These are phyloP conservation scores for Penicillium diatomitis DNA, from an alignment of 495 filamentous ascomycete species.

Conservation along the genomic window DNA sequence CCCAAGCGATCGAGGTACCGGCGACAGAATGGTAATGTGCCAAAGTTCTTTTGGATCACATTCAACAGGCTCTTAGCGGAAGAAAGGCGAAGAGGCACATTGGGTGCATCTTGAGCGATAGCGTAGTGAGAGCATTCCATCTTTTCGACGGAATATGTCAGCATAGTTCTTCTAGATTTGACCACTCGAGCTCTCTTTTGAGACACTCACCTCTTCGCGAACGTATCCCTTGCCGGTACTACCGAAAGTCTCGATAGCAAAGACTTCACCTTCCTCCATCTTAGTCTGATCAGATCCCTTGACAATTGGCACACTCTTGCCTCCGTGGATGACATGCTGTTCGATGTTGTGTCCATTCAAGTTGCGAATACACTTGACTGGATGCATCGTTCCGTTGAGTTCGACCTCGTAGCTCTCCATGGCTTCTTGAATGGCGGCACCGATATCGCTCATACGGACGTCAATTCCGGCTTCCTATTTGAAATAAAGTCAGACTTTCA, in stretches of 20 bases:
- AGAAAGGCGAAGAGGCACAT: constrained; percentile 56
- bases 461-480: constrained; percentile 50
- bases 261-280: constrained; percentile 93
- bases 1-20: constrained; percentile 80
- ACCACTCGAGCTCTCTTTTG: not conserved
- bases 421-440: constrained; percentile 54
- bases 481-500: constrained; percentile 13
- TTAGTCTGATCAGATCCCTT: constrained; percentile 71
- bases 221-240: constrained; percentile 85
- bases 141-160: constrained; percentile 13
- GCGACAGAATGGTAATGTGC: constrained; percentile 76
- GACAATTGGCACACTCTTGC: constrained; percentile 84
- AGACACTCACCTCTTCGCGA: constrained; percentile 60
- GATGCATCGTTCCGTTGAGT: constrained; percentile 62
- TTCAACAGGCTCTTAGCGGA: constrained; percentile 76
- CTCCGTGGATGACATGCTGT: constrained; percentile 79
- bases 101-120: constrained; percentile 51
- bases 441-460: constrained; percentile 51
- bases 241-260: constrained; percentile 90
- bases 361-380: constrained; percentile 79
- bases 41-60: constrained; percentile 88
- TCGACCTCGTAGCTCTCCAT: constrained; percentile 62
- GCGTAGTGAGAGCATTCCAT: constrained; percentile 73
- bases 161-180: constrained; percentile 3
- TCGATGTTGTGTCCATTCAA: constrained; percentile 84